phyloP scores from a whole-genome alignment of 2,329 filamentous ascomycete genomes.

The Nakataea oryzae region DNA sequence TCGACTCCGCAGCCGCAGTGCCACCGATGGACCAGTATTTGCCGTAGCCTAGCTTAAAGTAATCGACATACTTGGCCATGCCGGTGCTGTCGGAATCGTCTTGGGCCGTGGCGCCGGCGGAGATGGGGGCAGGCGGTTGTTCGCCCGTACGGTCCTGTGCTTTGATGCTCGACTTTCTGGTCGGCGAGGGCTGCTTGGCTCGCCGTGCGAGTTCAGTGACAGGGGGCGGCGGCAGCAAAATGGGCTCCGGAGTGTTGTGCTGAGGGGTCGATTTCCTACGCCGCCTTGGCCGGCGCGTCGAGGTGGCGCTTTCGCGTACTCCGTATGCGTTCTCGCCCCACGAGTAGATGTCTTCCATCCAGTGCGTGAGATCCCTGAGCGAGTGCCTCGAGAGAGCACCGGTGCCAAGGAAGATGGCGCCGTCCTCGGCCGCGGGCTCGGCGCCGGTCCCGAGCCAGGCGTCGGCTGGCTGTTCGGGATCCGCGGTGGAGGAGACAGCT shows the following conservation, averaged over 20 bases:
- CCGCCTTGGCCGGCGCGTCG: constrained; percentile 43
- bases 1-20: constrained; percentile 3
- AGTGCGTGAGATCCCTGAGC: constrained; percentile 63
- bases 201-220: constrained; percentile 11
- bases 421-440: constrained; percentile 62
- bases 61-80: constrained; percentile 48
- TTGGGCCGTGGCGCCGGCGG: constrained; percentile 4
- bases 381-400: constrained; percentile 64
- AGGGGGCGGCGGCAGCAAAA: constrained; percentile 10
- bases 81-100: constrained; percentile 22
- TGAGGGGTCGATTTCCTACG: constrained; percentile 16
- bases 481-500: background rate
- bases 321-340: constrained; percentile 82
- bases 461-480: constrained; percentile 10
- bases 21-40: constrained; percentile 50
- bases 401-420: constrained; percentile 75
- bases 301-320: constrained; percentile 66
- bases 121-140: background rate
- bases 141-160: background rate
- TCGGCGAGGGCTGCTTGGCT: constrained; percentile 4
- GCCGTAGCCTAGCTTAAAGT: constrained; percentile 57
- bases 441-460: constrained; percentile 67
- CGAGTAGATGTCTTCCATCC: constrained; percentile 81
- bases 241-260: background rate
- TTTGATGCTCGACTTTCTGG: background rate